These are phyloP conservation scores for Leishmania braziliensis DNA, from an alignment of 208 protist genomes.

Conservation along the genomic window DNA sequence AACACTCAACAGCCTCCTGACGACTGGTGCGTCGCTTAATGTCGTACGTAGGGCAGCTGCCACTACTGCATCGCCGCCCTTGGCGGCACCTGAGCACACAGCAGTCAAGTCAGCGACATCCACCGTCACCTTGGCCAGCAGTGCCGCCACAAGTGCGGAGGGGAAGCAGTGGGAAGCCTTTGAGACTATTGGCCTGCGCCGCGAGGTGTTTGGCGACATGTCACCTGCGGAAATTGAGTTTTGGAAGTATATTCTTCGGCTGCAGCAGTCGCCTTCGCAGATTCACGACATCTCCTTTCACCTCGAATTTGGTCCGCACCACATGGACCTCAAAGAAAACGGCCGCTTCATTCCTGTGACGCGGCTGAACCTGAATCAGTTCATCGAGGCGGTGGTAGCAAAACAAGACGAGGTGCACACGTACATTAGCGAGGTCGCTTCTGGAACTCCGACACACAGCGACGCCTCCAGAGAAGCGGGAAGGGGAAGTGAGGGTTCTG, in stretches of 20 bases:
- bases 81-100: background rate
- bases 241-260: slow-evolving; percentile 31
- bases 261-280: slow-evolving; percentile 21
- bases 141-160: background rate
- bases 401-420: slow-evolving; percentile 35
- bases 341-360: slow-evolving; percentile 34
- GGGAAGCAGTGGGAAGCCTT: slow-evolving; percentile 11
- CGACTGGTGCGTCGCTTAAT: slow-evolving; percentile 25
- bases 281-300: slow-evolving; percentile 33
- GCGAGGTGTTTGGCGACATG: slow-evolving; percentile 31
- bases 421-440: slow-evolving; percentile 34
- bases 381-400: slow-evolving; percentile 29
- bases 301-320: slow-evolving; percentile 23
- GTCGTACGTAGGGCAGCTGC: slow-evolving; percentile 15
- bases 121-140: background rate
- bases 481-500: background rate
- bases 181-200: slow-evolving; percentile 25
- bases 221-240: slow-evolving; percentile 29
- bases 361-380: slow-evolving; percentile 44
- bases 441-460: slow-evolving; percentile 5
- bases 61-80: background rate
- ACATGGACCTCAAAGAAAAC: slow-evolving; percentile 36
- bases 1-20: slow-evolving; percentile 30
- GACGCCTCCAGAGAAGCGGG: background rate
- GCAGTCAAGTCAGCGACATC: background rate